These are phyloP conservation scores for Fraxinus americana DNA, from an alignment of 257 asterid genomes.

Conservation along the genomic window DNA sequence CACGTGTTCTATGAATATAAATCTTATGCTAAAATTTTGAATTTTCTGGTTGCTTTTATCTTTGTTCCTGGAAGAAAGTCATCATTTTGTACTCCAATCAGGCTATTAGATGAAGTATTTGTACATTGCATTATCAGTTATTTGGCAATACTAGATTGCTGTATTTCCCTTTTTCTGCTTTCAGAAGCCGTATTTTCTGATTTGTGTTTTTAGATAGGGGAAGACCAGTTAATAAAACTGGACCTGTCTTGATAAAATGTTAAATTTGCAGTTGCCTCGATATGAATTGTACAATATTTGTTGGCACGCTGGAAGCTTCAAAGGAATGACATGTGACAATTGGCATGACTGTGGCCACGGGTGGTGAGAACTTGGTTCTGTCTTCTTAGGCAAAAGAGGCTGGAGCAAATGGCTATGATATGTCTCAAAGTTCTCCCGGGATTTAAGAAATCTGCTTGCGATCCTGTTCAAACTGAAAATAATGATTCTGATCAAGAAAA, in stretches of 20 bases:
- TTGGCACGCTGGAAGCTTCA: no score
- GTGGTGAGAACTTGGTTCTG: no score
- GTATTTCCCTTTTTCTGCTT: neutral
- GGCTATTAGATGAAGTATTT: neutral
- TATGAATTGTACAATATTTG: no score
- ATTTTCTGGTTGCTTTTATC: neutral
- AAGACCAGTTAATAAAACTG: neutral
- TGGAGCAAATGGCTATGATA: no score
- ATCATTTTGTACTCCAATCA: neutral
- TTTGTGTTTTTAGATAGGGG: neutral
- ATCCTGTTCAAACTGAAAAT: neutral
- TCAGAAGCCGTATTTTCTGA: neutral
- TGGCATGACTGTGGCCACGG: no score
- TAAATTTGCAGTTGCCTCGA: neutral
- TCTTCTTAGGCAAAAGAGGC: no score
- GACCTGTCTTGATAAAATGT: neutral
- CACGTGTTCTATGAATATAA: neutral
- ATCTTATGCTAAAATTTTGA: neutral
- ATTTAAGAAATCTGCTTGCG: no score
- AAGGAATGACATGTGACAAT: no score
- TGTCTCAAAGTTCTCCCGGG: constrained; percentile 3
- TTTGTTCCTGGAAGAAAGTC: neutral
- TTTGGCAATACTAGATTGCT: neutral
- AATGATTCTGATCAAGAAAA: neutral
- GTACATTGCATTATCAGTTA: neutral